A percentile compares a stretch with the other conserved stretches of the same genome.
Evolutionary conservation across 305 asterid genomes (phyloP).

Genomic region (Salvia sclarea): DNA sequence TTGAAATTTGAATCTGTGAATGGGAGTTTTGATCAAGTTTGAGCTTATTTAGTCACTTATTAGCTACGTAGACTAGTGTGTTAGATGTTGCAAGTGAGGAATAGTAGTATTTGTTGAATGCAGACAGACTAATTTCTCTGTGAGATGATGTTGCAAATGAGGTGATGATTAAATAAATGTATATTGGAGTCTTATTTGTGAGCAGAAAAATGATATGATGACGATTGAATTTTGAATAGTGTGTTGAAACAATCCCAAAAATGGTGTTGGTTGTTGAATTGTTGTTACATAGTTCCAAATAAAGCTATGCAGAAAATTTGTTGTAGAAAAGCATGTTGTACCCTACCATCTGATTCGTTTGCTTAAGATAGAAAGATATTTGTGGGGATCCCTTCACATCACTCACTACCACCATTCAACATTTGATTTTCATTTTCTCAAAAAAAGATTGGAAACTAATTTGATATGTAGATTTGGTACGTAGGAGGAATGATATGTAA

Average conservation of each 20-base stretch:
- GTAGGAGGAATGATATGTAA: too few species aligned
- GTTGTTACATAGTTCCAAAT: constrained; percentile 4
- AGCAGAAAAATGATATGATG: neutral
- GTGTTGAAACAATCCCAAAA: neutral
- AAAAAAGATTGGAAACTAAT: too few species aligned
- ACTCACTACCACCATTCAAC: neutral
- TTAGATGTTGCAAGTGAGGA: neutral
- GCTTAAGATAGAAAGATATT: neutral
- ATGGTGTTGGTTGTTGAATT: neutral
- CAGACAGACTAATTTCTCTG: neutral
- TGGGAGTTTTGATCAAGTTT: neutral
- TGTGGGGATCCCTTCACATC: neutral
- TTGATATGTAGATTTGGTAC: too few species aligned
- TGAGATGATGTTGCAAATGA: constrained; percentile 10
- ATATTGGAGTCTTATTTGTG: neutral
- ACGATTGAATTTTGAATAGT: neutral
- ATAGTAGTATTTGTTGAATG: neutral
- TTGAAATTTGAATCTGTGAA: constrained; percentile 19
- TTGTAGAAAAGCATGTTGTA: neutral
- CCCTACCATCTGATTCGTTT: neutral
- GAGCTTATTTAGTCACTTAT: neutral
- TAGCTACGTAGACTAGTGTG: neutral
- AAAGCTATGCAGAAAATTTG: neutral
- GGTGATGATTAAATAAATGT: neutral
- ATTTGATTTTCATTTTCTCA: too few species aligned